Percentiles rank a stretch among this genome's conserved stretches.
Evolutionary conservation across 768 basidiomycete genomes (phyloP).

Genomic region (Gelatoporia subvermispora): DNA sequence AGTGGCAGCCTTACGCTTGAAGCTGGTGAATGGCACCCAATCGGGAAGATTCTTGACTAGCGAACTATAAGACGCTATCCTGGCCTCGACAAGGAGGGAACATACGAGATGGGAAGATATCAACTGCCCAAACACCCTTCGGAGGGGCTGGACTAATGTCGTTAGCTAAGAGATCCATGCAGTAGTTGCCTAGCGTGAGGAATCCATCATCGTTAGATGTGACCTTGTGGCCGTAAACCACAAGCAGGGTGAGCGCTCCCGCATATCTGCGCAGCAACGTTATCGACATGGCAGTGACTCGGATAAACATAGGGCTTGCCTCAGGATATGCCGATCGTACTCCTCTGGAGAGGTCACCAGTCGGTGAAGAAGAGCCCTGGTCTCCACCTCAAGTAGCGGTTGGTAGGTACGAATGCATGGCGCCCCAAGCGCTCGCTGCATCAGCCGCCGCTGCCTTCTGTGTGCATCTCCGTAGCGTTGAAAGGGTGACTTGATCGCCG

Average conservation of each 20-base stretch:
- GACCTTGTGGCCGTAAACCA: constrained; percentile 16
- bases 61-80: background rate
- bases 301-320: constrained; percentile 16
- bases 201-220: constrained; percentile 12
- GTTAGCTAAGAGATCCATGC: constrained; percentile 16
- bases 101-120: constrained; percentile 14
- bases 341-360: constrained; percentile 31
- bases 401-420: constrained; percentile 48
- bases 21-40: constrained; percentile 26
- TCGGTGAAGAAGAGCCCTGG: constrained; percentile 47
- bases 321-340: background rate
- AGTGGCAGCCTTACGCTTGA: constrained; percentile 15
- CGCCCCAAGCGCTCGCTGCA: background rate
- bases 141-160: constrained; percentile 7
- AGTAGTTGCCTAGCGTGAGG: constrained; percentile 14
- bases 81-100: background rate
- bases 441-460: constrained; percentile 5
- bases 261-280: background rate
- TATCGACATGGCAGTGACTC: constrained; percentile 1
- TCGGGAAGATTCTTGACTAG: constrained; percentile 20
- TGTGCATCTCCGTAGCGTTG: constrained; percentile 5
- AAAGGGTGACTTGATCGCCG: constrained; percentile 31
- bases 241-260: constrained; percentile 15
- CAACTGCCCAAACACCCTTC: constrained; percentile 17
- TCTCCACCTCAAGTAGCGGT: constrained; percentile 49